Conservation (phyloP, 192 early-diverging fungal genomes). For the Pilaira anomala region DNA sequence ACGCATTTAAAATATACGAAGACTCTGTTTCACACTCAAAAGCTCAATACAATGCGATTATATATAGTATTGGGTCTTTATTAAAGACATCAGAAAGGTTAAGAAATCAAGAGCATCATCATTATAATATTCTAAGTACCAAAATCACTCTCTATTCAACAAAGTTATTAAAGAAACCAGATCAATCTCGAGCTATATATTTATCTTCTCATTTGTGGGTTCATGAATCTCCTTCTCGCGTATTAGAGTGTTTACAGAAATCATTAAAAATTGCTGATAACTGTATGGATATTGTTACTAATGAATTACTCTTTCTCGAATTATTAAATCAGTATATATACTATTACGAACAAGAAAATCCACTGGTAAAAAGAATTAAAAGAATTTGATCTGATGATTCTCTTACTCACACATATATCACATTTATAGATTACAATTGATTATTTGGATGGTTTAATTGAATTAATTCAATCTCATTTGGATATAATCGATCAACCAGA, state of each 20-base stretch:
- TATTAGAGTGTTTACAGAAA: slow-evolving; percentile 91
- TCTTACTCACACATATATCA: too few relatives aligned
- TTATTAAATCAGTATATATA: slow-evolving; percentile 91
- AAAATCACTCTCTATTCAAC: slow-evolving; percentile 88
- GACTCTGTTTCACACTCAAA: slow-evolving; percentile 91
- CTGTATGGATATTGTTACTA: slow-evolving; percentile 85
- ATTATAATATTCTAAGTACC: slow-evolving; percentile 91
- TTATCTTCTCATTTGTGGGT: slow-evolving; percentile 86
- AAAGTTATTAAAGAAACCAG: slow-evolving; percentile 90
- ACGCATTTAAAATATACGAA: slow-evolving; percentile 96
- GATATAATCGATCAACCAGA: slow-evolving; percentile 68
- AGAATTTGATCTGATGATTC: too few relatives aligned
- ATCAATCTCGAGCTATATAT: slow-evolving; percentile 87
- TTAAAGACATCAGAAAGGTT: slow-evolving; percentile 61
- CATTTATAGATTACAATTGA: slow-evolving; percentile 64
- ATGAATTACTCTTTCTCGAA: slow-evolving; percentile 91
- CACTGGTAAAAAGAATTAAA: slow-evolving; percentile 44
- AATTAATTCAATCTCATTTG: slow-evolving; percentile 84
- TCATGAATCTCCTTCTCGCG: slow-evolving; percentile 77
- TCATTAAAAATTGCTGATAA: slow-evolving; percentile 93
- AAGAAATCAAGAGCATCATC: slow-evolving; percentile 20
- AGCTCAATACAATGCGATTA: slow-evolving; percentile 86
- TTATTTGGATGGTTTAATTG: slow-evolving; percentile 90
- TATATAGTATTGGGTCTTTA: slow-evolving; percentile 79
- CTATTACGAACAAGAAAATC: slow-evolving; percentile 88